These are phyloP conservation scores for Clathrus columnatus DNA, from an alignment of 768 basidiomycete genomes.

Conservation along the genomic window DNA sequence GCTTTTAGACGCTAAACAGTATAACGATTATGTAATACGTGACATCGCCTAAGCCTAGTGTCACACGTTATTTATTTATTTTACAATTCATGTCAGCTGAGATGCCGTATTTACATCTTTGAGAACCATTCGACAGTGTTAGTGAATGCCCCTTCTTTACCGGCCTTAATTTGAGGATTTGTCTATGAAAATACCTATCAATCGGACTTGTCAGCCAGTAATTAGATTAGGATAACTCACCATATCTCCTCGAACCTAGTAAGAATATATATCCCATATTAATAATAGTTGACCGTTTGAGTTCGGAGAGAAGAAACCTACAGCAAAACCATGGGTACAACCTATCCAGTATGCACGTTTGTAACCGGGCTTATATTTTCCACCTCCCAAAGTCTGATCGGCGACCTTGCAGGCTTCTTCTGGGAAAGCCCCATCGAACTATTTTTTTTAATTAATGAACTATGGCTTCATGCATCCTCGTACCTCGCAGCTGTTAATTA, in stretches of 20 bases:
- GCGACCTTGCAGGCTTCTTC: slow-evolving; percentile 3
- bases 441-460: too few relatives aligned
- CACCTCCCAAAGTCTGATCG: slow-evolving; percentile 8
- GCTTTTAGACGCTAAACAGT: too few relatives aligned
- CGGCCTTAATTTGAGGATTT: slow-evolving; percentile 11
- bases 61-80: too few relatives aligned
- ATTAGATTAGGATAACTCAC: background rate
- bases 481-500: slow-evolving; percentile 14
- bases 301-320: slow-evolving; percentile 19
- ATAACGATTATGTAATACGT: background rate
- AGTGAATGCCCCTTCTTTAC: slow-evolving; percentile 13
- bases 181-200: background rate
- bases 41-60: too few relatives aligned
- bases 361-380: slow-evolving; percentile 14
- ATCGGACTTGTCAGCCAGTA: background rate
- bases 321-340: slow-evolving; percentile 26
- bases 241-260: slow-evolving; percentile 12
- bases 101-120: slow-evolving; percentile 8
- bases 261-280: background rate
- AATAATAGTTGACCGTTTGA: background rate
- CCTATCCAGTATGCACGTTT: slow-evolving; percentile 17
- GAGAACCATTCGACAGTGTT: slow-evolving; percentile 12
- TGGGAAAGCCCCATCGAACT: slow-evolving; percentile 9
- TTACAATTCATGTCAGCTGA: too few relatives aligned
- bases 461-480: too few relatives aligned